A percentile compares a stretch with the other conserved stretches of the same genome.
phyloP scores from a whole-genome alignment of 208 protist species.

The Sergeia podlipaevii region DNA sequence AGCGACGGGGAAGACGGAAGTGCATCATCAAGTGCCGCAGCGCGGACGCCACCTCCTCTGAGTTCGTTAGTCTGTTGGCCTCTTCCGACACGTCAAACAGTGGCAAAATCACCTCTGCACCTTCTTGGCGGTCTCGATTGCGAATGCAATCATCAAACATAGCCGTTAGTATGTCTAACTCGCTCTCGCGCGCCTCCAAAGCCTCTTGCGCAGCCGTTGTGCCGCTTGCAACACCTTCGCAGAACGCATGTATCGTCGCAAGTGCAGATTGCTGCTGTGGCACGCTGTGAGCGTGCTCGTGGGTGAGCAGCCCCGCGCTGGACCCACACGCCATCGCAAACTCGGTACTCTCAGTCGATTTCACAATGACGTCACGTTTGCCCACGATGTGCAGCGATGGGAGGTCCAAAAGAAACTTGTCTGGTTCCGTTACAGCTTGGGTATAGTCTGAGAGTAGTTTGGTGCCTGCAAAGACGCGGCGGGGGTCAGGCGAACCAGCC shows the following conservation, averaged over 20 bases:
- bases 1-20: slow-evolving; percentile 39
- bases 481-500: slow-evolving; percentile 64
- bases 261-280: slow-evolving; percentile 50
- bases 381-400: slow-evolving; percentile 81
- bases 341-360: slow-evolving; percentile 40
- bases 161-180: slow-evolving; percentile 69
- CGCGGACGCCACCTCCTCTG: slow-evolving; percentile 10
- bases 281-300: slow-evolving; percentile 86
- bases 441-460: slow-evolving; percentile 2
- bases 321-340: slow-evolving; percentile 57
- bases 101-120: slow-evolving; percentile 38
- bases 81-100: slow-evolving; percentile 26
- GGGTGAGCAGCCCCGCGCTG: slow-evolving; percentile 34
- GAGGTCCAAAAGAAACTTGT: slow-evolving; percentile 34
- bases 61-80: slow-evolving; percentile 7
- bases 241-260: slow-evolving; percentile 33
- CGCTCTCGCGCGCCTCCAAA: slow-evolving; percentile 31
- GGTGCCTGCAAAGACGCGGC: slow-evolving; percentile 28
- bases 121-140: slow-evolving; percentile 9
- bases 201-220: slow-evolving; percentile 12
- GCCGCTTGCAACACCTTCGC: slow-evolving; percentile 15
- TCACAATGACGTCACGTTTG: slow-evolving; percentile 65
- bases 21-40: slow-evolving; percentile 38
- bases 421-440: not conserved
- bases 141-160: slow-evolving; percentile 69